Base-by-base conservation (phyloP, 73 alveolate species). In the Symbiodinium natans region DNA sequence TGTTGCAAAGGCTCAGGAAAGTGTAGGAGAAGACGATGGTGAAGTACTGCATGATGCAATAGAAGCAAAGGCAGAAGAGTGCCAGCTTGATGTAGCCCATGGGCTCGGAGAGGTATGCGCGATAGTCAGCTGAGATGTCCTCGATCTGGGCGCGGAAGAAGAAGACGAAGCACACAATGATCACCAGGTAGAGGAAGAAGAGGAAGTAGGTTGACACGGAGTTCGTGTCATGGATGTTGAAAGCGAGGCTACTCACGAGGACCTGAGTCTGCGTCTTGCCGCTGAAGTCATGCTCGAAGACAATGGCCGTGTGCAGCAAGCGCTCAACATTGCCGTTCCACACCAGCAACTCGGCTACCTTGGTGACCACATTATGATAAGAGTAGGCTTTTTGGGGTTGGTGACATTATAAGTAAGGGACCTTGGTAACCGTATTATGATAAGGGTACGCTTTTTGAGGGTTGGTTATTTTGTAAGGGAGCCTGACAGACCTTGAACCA, bases 251-350 rank as follows among this genome's bases (percentile, higher is more conserved):
- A 39, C 85, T 87, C 63, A 87, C 95, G 43, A 36, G 5, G 46
- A 87, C 95, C 68, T 52, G 39, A 54, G 83, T 86, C 15, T 63
- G 19, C 41, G 86, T 87, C 85, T 56, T 87, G 68, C 95, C 95
- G 23, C 95, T 87, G 85, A 87, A 87, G 84, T 59, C 59, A 27
- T 87, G 95, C 38, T 87, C 95, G 39, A 87, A 87, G 71, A 43
- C 68, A 27, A 87, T 56, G 38, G 95, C 95, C 29, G 68, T 63
- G 68, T 87, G 95, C 29, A 83, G 40, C 15, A 87, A 23, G 8
- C 63, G 95, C 85, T 87, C 95, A 84, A 87, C 95, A 31, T 87
- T 87, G 95, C 95, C 95, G 75, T 87, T 87, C 95, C 95, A 87
- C n/a, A 87, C 34, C 43, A 87, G 59, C 36, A 87, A 31, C 42